These are phyloP conservation scores for Hemisphaericaspora nanyangensis DNA, from an alignment of 805 yeast species.

Conservation along the genomic window DNA sequence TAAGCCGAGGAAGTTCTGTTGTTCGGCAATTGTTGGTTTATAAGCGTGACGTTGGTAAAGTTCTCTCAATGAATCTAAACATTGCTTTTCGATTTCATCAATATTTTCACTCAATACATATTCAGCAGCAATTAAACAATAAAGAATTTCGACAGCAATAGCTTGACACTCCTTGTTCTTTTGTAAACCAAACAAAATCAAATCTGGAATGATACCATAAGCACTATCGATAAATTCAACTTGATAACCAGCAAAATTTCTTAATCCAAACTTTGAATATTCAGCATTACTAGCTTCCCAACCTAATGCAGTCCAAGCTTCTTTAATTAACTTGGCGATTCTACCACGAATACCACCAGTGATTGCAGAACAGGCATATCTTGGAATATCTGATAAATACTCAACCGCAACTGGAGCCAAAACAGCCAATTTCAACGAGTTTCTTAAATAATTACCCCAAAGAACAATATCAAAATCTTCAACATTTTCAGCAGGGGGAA, in stretches of 20 bases:
- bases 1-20: conserved; percentile 47
- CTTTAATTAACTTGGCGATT: conserved; percentile 50
- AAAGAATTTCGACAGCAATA: conserved; percentile 61
- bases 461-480: conserved; percentile 54
- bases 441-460: conserved; percentile 67
- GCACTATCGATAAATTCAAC: conserved; percentile 53
- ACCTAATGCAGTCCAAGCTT: conserved; percentile 74
- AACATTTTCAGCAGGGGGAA: conserved; percentile 50
- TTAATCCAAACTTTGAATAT: conserved; percentile 53
- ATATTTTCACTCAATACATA: conserved; percentile 54
- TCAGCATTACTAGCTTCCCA: conserved; percentile 58
- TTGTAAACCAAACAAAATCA: conserved; percentile 68
- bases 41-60: conserved; percentile 56
- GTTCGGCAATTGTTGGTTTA: conserved; percentile 54
- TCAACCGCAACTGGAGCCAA: conserved; percentile 68
- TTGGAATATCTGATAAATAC: conserved; percentile 67
- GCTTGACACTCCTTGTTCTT: conserved; percentile 56
- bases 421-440: conserved; percentile 55
- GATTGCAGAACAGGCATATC: conserved; percentile 62
- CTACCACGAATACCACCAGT: conserved; percentile 61
- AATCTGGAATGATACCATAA: conserved; percentile 57
- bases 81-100: conserved; percentile 58
- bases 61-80: conserved; percentile 60
- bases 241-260: conserved; percentile 68
- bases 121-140: conserved; percentile 71